Base-by-base conservation (phyloP, 805 yeast species). In the Lipomyces spencermartinsiae region DNA sequence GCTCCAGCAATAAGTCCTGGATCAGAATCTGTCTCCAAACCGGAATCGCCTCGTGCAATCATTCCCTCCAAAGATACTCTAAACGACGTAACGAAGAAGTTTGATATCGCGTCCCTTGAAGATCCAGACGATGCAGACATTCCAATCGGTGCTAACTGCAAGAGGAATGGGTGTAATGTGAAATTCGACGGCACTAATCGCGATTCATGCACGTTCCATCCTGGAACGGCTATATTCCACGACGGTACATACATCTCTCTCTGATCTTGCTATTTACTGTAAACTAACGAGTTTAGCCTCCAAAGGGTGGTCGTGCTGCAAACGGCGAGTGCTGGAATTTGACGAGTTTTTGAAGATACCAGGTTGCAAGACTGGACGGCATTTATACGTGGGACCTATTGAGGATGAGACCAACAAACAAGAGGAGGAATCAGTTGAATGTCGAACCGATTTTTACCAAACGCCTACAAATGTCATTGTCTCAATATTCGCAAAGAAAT, bases 271-370 rank as follows among this genome's bases (percentile, higher is more conserved):
- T 43, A 8, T 16, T 35, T 37, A 16, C 43, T 43, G 22, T 43
- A 14, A n/a, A 53, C 56, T 25, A 25, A 53, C n/a, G 33, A 25
- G 22, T 14, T 6, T 14, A 64, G 71, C 75, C 2, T 70, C 75
- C 2, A 73, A 73, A 62, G 75, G 75, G 8, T 73, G 75, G 75
- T 73, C 75, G 10, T 73, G 75, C 66, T 73, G 75, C 64, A 73
- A 73, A 54, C 65, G 72, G 16, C 62, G 75, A 7, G 75, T 73
- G 8, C 65, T 73, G 14, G 75, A 73, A 49, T 73, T 73, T 49
- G 75, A 73, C 37, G 74, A 71, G 62, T 73, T 73, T 59, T 59
- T 73, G 7, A 71, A 69, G 57, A 71, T 73, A 22, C 64, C 68
- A 9, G 74, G 71, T 37, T 73, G 75, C 64, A 53, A 59, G 37